phyloP scores from a whole-genome alignment of 2,329 filamentous ascomycete species.

The Fusarium vanettenii region DNA sequence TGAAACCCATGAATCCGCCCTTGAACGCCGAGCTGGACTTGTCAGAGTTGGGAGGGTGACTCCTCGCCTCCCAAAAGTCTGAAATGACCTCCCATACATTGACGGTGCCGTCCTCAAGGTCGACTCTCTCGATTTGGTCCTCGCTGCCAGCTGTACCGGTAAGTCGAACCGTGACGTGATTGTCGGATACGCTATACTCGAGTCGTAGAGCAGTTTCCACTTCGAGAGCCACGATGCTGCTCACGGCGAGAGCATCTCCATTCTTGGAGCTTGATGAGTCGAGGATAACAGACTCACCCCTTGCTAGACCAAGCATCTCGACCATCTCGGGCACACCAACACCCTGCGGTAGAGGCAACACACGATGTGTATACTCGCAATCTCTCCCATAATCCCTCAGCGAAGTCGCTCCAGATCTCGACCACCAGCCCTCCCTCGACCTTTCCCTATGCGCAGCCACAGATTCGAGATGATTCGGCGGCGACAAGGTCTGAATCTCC shows the following conservation, averaged over 20 bases:
- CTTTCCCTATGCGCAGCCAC: conserved; percentile 28
- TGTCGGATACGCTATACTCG: conserved; percentile 67
- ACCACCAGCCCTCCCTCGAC: conserved; percentile 24
- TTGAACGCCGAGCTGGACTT: conserved; percentile 68
- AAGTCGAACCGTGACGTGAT: conserved; percentile 47
- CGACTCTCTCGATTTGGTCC: conserved; percentile 28
- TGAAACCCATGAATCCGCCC: conserved; percentile 86
- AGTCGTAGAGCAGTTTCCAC: conserved; percentile 66
- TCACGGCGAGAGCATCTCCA: conserved; percentile 60
- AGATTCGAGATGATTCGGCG: conserved; percentile 39
- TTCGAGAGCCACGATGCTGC: conserved; percentile 79
- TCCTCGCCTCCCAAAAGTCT: conserved; percentile 53
- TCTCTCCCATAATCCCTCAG: conserved; percentile 28
- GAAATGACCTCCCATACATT: conserved; percentile 65
- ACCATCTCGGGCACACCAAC: conserved; percentile 66
- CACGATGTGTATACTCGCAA: conserved; percentile 52
- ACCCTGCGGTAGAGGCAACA: conserved; percentile 57
- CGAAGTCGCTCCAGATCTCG: neutral
- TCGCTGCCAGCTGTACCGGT: conserved; percentile 20
- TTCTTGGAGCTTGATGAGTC: conserved; percentile 69
- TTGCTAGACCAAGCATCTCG: conserved; percentile 58
- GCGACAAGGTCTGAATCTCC: conserved; percentile 40
- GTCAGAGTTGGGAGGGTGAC: conserved; percentile 31
- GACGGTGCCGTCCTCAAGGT: conserved; percentile 42
- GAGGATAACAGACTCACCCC: conserved; percentile 64